Base-by-base conservation (phyloP, 257 asterid genomes). In the Parsonsia alboflavescens region DNA sequence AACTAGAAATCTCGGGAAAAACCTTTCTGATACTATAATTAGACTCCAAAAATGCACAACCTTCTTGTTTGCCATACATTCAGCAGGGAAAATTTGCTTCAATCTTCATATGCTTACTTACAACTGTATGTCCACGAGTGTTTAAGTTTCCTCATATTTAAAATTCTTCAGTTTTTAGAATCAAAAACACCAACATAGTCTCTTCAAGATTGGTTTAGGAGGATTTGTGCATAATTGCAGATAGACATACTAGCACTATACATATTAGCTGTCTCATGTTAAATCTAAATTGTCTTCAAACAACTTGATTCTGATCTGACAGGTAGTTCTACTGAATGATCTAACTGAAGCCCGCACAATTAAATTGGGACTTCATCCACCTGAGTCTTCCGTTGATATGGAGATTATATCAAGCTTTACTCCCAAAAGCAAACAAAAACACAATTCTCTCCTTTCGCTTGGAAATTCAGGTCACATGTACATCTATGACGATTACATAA, bases 261-360 rank as follows among this genome's bases (percentile, higher is more conserved):
- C 64, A 70, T 48, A 52, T 48, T 53, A 36, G 0, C 63, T 9
- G 54, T 72, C 4, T 54, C 52, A 10, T 44, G 30, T 72, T 71
- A 4, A n/a, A 36, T 52, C 57, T 22, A 21, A 62, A 9, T n/a
- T 17, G 44, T 46, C 46, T 45, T 48, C 22, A 33, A 42, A 65
- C 58, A 28, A 53, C 36, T 52, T 76, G 45, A 44, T 52, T 17
- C 48, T 80, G 28, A 80, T 80, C 77, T 86, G 75, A 72, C 96
- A 93, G 98, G 98, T 92, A 9, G 93, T 92, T 83, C 80, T 92
- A 70, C 79, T 92, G 76, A 94, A 88, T 71, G 99, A 92, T 69
- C 79, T 83, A 58, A 88, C 90, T 21, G 99, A 92, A 82, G 75
- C 92, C 73, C 96, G 96, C 68, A 89, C 92, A n/a, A 77, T 90